Percentiles rank a stretch among this genome's conserved stretches.
phyloP scores from a whole-genome alignment of 2,329 filamentous ascomycete genomes.

The Colletotrichum incanum region DNA sequence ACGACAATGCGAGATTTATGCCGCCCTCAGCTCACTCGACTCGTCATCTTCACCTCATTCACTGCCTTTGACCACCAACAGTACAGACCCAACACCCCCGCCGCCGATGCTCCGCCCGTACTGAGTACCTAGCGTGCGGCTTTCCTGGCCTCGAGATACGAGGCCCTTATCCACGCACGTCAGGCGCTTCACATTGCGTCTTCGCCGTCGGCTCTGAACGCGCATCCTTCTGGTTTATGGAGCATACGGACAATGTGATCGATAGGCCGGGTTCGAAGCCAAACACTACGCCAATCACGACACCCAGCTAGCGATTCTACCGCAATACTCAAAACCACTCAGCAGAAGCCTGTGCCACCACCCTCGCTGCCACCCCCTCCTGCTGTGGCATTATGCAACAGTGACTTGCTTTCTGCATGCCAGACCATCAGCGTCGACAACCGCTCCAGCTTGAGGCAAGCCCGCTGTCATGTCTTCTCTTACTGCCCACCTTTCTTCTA shows the following conservation, averaged over 20 bases:
- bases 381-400: conserved; percentile 38
- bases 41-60: conserved; percentile 14
- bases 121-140: conserved; percentile 2
- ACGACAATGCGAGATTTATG: conserved; percentile 18
- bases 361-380: conserved; percentile 16
- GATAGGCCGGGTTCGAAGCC: neutral
- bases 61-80: conserved; percentile 9
- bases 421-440: conserved; percentile 33
- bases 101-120: neutral
- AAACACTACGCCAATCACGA: conserved; percentile 2
- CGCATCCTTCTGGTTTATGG: neutral
- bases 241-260: conserved; percentile 6
- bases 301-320: conserved; percentile 11
- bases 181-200: conserved; percentile 11
- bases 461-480: conserved; percentile 14
- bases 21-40: conserved; percentile 18
- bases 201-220: neutral
- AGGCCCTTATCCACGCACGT: conserved; percentile 9
- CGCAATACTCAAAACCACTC: conserved; percentile 21
- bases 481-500: neutral
- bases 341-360: conserved; percentile 25
- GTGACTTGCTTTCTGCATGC: conserved; percentile 38
- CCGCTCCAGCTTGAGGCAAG: conserved; percentile 18
- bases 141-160: conserved; percentile 12
- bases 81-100: conserved; percentile 2